Base-by-base conservation (phyloP, 2,329 filamentous ascomycete genomes). In the Anisogramma anomala region DNA sequence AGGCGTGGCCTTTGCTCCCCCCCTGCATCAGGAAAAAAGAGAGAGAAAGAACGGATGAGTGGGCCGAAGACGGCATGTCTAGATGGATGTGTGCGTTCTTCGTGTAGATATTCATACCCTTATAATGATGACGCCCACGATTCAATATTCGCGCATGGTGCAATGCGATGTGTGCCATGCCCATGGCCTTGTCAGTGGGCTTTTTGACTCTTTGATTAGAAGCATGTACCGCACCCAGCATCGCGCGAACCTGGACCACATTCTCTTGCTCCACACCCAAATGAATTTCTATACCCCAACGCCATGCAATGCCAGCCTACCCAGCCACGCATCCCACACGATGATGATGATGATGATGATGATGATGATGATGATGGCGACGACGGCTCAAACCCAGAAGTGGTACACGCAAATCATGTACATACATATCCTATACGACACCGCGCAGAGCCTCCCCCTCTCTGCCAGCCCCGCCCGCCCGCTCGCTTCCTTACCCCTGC, bases 241-340 rank as follows among this genome's bases (percentile, higher is more conserved):
- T 11, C 25, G 4, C 25, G 4, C 15, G 33, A 7, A 42, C 6
- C 26, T 4, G 4, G 10, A 4, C 26, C 26, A 8, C 26, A 6
- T 4, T 14, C 26, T 28, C n/a, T 14, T 8, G 11, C n/a, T 10
- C 13, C n/a, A 30, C 4, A 30, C 8, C 13, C 14, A 14, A 41
- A 36, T 15, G 4, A 30, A 32, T 18, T 14, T 18, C n/a, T 14
- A 20, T 15, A 17, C 25, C 34, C 20, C 27, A 30, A 47, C 45
- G 45, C 45, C 45, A 25, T 26, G 45, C 43, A 25, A 46, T 46
- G 43, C 43, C 35, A 14, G n/a, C 25, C 25, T 13, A 30, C 13
- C 13, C 39, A 36, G 17, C 34, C 17, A 41, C 38, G 33, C 33
- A 31, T 19, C 14, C 8, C n/a, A n/a, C 3, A 5, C 8, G 7